phyloP scores from a whole-genome alignment of 495 filamentous ascomycete species.

The Ramalina peruviana region DNA sequence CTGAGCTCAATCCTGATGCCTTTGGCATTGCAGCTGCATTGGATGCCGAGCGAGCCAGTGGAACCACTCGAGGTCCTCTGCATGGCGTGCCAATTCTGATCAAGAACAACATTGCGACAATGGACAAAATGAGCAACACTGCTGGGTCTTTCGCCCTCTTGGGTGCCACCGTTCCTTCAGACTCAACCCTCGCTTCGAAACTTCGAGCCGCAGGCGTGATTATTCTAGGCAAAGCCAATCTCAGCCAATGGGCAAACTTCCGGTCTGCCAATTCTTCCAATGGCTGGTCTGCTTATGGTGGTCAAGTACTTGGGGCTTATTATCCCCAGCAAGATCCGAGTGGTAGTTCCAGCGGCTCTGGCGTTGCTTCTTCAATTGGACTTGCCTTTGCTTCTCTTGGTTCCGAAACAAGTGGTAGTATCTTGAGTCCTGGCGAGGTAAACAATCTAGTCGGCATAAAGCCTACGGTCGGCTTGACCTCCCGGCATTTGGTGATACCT shows the following conservation, averaged over 20 bases:
- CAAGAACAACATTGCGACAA: constrained; percentile 54
- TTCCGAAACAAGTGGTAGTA: constrained; percentile 31
- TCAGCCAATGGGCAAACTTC: constrained; percentile 43
- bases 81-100: constrained; percentile 57
- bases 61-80: constrained; percentile 23
- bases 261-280: constrained; percentile 34
- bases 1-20: constrained; percentile 45
- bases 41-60: constrained; percentile 36
- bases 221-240: constrained; percentile 40
- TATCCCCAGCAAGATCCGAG: constrained; percentile 37
- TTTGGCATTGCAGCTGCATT: constrained; percentile 34
- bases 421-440: constrained; percentile 22
- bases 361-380: constrained; percentile 34
- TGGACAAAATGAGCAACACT: constrained; percentile 49
- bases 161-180: constrained; percentile 32
- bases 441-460: constrained; percentile 46
- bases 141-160: constrained; percentile 45
- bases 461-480: constrained; percentile 56
- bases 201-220: constrained; percentile 37
- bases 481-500: constrained; percentile 45
- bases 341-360: constrained; percentile 40
- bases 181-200: constrained; percentile 32
- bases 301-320: constrained; percentile 37
- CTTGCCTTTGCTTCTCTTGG: constrained; percentile 36
- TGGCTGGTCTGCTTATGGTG: constrained; percentile 41